phyloP scores from a whole-genome alignment of 2,329 filamentous ascomycete genomes.

The Verticillium longisporum region DNA sequence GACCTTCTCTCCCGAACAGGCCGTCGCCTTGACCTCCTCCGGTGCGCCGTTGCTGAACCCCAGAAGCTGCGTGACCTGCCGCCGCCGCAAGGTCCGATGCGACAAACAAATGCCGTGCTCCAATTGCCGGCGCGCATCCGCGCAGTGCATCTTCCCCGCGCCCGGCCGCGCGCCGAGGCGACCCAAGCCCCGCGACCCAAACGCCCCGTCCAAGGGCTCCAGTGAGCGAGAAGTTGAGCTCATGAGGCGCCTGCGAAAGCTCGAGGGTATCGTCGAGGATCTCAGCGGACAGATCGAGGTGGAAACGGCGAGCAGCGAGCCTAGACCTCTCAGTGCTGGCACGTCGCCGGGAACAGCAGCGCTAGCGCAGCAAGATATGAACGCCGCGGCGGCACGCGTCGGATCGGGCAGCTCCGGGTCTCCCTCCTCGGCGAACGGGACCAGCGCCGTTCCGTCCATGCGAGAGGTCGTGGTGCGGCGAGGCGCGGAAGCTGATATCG shows the following conservation, averaged over 20 bases:
- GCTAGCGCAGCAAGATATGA: not conserved
- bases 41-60: slow-evolving; percentile 33
- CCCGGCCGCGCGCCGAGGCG: slow-evolving; percentile 67
- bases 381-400: not conserved
- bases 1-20: slow-evolving; percentile 10
- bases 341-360: not conserved
- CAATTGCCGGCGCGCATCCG: slow-evolving; percentile 65
- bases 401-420: not conserved
- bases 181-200: slow-evolving; percentile 57
- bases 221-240: slow-evolving; percentile 62
- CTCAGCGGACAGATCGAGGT: slow-evolving; percentile 47
- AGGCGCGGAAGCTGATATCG: not conserved
- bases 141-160: slow-evolving; percentile 67
- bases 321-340: slow-evolving; percentile 28
- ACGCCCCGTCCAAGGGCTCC: slow-evolving; percentile 51
- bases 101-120: slow-evolving; percentile 72
- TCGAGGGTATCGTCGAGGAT: slow-evolving; percentile 71
- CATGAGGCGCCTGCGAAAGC: slow-evolving; percentile 62
- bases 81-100: slow-evolving; percentile 64
- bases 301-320: slow-evolving; percentile 19
- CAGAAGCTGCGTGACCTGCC: slow-evolving; percentile 42
- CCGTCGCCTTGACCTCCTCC: slow-evolving; percentile 9
- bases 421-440: not conserved
- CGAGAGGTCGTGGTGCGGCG: not conserved
- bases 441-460: not conserved